Percentiles rank a stretch among this genome's conserved stretches.
These are phyloP conservation scores for Whalleya microplaca DNA, from an alignment of 2,329 filamentous ascomycete genomes.

Conservation along the genomic window DNA sequence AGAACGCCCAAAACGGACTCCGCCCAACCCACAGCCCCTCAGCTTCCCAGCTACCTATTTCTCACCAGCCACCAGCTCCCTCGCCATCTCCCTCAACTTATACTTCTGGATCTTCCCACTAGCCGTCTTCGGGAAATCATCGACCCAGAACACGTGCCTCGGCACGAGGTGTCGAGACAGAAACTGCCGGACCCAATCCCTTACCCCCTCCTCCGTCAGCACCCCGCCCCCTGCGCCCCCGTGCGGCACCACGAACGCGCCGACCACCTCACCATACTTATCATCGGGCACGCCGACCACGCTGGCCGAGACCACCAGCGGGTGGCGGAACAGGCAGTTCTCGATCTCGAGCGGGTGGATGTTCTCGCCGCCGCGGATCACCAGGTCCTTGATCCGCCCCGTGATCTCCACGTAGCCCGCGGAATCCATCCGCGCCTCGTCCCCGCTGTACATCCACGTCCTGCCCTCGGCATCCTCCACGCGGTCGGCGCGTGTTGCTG, in stretches of 20 bases:
- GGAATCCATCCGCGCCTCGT: conserved; percentile 84
- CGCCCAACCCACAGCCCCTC: too few relatives aligned
- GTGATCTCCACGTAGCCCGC: conserved; percentile 89
- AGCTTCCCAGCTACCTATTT: neutral
- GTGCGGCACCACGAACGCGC: conserved; percentile 73
- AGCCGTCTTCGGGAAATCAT: conserved; percentile 89
- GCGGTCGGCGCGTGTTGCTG: conserved; percentile 69
- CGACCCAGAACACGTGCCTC: conserved; percentile 85
- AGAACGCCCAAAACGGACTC: too few relatives aligned
- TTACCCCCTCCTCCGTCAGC: conserved; percentile 63
- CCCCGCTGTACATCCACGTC: conserved; percentile 90
- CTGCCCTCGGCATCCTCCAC: conserved; percentile 48
- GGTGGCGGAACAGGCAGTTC: conserved; percentile 78
- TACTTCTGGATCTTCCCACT: conserved; percentile 98
- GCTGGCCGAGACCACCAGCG: conserved; percentile 72
- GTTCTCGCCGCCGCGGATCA: conserved; percentile 94
- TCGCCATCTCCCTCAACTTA: conserved; percentile 72
- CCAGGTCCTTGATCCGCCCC: conserved; percentile 90
- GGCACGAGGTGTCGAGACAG: conserved; percentile 80
- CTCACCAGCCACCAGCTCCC: conserved; percentile 36
- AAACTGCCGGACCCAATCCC: conserved; percentile 70
- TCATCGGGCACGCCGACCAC: conserved; percentile 85
- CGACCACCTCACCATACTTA: conserved; percentile 83
- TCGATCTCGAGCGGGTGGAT: conserved; percentile 94
- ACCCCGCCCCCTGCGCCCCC: conserved; percentile 38